Evolutionary conservation across 2,329 filamentous ascomycete species (phyloP), one percentile per base, ranked within the genome.

Genomic region (Celoporthe dispersa): DNA sequence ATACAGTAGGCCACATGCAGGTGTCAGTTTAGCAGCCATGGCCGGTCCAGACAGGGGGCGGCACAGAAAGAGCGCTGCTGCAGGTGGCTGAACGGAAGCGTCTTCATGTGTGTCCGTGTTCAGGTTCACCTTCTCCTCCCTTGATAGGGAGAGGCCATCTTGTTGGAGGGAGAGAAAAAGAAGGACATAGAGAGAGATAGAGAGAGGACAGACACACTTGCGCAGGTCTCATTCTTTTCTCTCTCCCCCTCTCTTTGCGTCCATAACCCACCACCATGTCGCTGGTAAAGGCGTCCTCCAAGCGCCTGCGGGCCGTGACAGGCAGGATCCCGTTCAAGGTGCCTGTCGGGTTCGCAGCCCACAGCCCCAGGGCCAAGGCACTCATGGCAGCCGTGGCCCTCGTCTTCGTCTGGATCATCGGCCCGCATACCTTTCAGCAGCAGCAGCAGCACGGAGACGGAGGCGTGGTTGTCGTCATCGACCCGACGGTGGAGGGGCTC

Each of bases 381-480:
- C 8, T 67, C 19, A 12, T 61, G 28, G 70, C 70, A 44, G 59
- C 70, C 25, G 22, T 48, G 37, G 44, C 67, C 19, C 64, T 71
- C 67, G 44, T 67, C 19, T 22, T 71, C 16, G 59, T 65, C 64
- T 71, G 70, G 70, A 55, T 63, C 14, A 44, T 63, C 22, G 70
- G 70, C 8, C 67, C 68, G n/a, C 51, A 39, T 22, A 66, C 64
- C 33, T 66, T 66, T 39, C 64, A n/a, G 19, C 48, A 12, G 22
- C 48, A 57, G 4, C n/a, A 39, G 37, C 4, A 35, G 35, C 35
- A 5, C n/a, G 28, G 19, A 22, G 55, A 44, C 1, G 39, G 39
- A 44, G 39, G 39, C 16, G 39, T 4, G 6, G 19, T n/a, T 14
- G 19, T 31, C n/a, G 28, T 37, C 22, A 12, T 19, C 19, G 57